Percentiles rank a stretch among this genome's conserved stretches.
phyloP scores from a whole-genome alignment of 768 basidiomycete species.

The Lactarius sp. region DNA sequence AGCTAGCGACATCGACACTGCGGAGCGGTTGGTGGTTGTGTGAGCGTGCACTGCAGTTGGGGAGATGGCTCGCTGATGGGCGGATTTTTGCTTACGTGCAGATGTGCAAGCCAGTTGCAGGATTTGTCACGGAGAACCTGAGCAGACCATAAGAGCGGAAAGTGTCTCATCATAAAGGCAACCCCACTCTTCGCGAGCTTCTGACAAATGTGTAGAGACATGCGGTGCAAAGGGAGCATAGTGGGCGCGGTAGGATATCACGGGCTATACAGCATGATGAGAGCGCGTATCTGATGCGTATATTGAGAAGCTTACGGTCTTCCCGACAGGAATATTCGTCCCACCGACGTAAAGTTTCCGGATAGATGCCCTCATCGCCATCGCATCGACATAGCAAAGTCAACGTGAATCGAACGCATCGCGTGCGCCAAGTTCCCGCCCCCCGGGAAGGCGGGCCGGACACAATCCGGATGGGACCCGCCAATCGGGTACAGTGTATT shows the following conservation, averaged over 20 bases:
- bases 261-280: background rate
- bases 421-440: no score
- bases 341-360: background rate
- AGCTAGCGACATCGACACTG: conserved; percentile 53
- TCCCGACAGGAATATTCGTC: background rate
- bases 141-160: background rate
- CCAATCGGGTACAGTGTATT: background rate
- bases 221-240: conserved; percentile 17
- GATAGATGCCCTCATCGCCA: conserved; percentile 7
- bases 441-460: no score
- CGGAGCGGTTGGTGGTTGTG: background rate
- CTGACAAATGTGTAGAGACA: background rate
- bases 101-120: conserved; percentile 59
- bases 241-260: conserved; percentile 7
- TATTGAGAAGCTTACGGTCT: background rate
- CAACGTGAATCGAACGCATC: no score
- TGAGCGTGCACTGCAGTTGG: background rate
- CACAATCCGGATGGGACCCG: no score
- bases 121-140: conserved; percentile 57
- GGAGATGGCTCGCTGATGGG: background rate
- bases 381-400: no score
- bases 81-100: conserved; percentile 40
- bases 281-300: background rate
- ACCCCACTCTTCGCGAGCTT: conserved; percentile 14
- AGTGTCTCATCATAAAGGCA: background rate